Conservation (phyloP, 805 yeast genomes). For the Kodamaea kakaduensis region DNA sequence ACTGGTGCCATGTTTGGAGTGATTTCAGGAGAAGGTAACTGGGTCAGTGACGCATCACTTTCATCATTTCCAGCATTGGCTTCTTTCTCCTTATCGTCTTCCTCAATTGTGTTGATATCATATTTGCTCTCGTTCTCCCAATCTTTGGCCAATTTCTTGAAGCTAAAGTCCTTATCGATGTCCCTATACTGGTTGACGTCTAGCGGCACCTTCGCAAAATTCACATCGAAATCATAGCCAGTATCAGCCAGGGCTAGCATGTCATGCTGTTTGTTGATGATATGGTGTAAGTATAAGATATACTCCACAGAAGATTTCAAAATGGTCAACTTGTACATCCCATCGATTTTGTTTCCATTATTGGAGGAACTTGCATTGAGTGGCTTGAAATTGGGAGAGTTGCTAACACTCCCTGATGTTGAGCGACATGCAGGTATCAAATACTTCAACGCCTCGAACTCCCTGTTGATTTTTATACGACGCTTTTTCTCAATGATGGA, state of each 20-base stretch:
- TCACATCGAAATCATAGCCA: constrained; percentile 33
- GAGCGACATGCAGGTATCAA: constrained; percentile 75
- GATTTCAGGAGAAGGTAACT: constrained; percentile 32
- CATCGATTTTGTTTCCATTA: constrained; percentile 45
- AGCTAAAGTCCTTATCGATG: constrained; percentile 53
- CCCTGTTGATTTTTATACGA: constrained; percentile 73
- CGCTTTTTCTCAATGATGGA: constrained; percentile 78
- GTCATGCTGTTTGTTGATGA: constrained; percentile 49
- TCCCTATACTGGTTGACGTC: constrained; percentile 58
- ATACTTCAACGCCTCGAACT: constrained; percentile 74
- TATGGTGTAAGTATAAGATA: constrained; percentile 62
- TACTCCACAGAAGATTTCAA: constrained; percentile 82
- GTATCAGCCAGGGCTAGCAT: constrained; percentile 25
- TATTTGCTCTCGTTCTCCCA: constrained; percentile 1
- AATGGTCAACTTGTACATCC: constrained; percentile 78
- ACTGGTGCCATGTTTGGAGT: constrained; percentile 38
- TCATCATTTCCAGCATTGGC: constrained; percentile 1
- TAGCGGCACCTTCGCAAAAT: constrained; percentile 52
- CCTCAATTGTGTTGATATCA: constrained; percentile 11
- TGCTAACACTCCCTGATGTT: constrained; percentile 23
- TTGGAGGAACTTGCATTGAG: constrained; percentile 12
- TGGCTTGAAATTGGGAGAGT: constrained; percentile 20
- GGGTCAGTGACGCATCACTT: constrained; percentile 8
- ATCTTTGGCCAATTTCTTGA: constrained; percentile 28
- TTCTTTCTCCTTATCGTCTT: constrained; percentile 6